Conservation (phyloP, 2,329 filamentous ascomycete species). For the Cordyceps sp. region DNA sequence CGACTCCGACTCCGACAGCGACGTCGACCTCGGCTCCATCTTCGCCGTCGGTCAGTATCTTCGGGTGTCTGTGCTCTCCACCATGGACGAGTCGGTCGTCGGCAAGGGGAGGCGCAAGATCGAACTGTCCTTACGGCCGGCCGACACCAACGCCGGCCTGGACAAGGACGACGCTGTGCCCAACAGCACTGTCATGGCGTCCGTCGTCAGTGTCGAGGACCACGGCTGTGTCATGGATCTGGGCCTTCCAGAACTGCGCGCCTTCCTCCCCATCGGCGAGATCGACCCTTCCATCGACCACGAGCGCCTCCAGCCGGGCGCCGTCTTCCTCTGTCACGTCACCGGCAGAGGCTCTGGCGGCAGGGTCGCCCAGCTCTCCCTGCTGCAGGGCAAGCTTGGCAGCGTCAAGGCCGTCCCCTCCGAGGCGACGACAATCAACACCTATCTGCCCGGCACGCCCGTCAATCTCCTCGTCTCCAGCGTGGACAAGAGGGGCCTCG, state of each 20-base stretch:
- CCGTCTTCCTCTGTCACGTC: slow-evolving; percentile 71
- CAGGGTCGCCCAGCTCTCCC: slow-evolving; percentile 75
- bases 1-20: slow-evolving; percentile 25
- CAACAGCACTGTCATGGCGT: slow-evolving; percentile 71
- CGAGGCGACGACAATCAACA: slow-evolving; percentile 72
- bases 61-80: slow-evolving; percentile 68
- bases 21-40: slow-evolving; percentile 56
- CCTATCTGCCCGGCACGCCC: slow-evolving; percentile 81
- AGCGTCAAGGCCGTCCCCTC: slow-evolving; percentile 49
- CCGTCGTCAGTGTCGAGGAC: slow-evolving; percentile 84
- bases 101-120: slow-evolving; percentile 64
- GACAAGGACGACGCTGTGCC: slow-evolving; percentile 54
- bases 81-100: slow-evolving; percentile 43
- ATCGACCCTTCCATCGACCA: slow-evolving; percentile 49
- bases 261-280: slow-evolving; percentile 76
- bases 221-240: slow-evolving; percentile 91
- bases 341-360: slow-evolving; percentile 58
- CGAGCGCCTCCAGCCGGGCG: slow-evolving; percentile 59
- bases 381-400: slow-evolving; percentile 52
- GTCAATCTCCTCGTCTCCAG: slow-evolving; percentile 74
- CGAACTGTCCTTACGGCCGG: slow-evolving; percentile 71
- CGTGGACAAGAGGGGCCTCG: slow-evolving; percentile 55
- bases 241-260: slow-evolving; percentile 56
- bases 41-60: slow-evolving; percentile 81
- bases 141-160: slow-evolving; percentile 61